Evolutionary conservation across 2,329 filamentous ascomycete species (phyloP).

Genomic region (Fusarium goolgardi): DNA sequence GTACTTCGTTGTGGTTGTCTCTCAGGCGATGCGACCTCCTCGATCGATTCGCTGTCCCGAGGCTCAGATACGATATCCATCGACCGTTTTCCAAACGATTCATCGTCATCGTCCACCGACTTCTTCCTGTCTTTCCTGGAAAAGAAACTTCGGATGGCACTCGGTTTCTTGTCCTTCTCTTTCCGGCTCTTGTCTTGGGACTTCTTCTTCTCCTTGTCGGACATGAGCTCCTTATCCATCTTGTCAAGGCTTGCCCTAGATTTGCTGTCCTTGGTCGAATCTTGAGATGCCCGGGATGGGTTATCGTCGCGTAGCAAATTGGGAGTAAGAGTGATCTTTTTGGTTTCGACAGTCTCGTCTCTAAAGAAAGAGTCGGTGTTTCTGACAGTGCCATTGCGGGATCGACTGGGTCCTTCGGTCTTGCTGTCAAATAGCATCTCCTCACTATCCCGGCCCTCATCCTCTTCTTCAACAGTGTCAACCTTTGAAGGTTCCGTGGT

Average conservation of each 20-base stretch:
- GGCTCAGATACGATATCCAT: constrained; percentile 64
- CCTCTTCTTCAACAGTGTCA: constrained; percentile 52
- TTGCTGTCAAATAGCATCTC: constrained; percentile 72
- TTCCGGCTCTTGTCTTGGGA: constrained; percentile 77
- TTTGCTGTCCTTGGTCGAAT: constrained; percentile 62
- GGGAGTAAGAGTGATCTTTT: constrained; percentile 96
- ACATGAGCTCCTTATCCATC: constrained; percentile 62
- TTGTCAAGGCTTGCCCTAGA: constrained; percentile 79
- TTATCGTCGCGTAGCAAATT: constrained; percentile 89
- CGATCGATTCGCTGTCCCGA: constrained; percentile 57
- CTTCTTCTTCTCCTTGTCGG: constrained; percentile 80
- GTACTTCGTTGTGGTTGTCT: constrained; percentile 66
- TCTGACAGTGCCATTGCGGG: constrained; percentile 85
- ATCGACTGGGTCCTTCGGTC: constrained; percentile 67
- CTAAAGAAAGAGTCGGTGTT: constrained; percentile 98
- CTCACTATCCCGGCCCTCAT: constrained; percentile 65
- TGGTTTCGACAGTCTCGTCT: constrained; percentile 93
- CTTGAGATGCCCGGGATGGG: constrained; percentile 64
- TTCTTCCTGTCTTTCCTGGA: constrained; percentile 72
- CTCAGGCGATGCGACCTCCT: constrained; percentile 61
- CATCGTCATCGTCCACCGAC: constrained; percentile 67
- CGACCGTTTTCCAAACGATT: constrained; percentile 70
- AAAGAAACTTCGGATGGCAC: constrained; percentile 70
- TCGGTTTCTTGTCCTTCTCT: constrained; percentile 74
- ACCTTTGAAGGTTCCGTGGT: constrained; percentile 49